Percentiles rank a stretch among this genome's conserved stretches.
phyloP scores from a whole-genome alignment of 208 protist species.

The Acanthamoeba royreba region DNA sequence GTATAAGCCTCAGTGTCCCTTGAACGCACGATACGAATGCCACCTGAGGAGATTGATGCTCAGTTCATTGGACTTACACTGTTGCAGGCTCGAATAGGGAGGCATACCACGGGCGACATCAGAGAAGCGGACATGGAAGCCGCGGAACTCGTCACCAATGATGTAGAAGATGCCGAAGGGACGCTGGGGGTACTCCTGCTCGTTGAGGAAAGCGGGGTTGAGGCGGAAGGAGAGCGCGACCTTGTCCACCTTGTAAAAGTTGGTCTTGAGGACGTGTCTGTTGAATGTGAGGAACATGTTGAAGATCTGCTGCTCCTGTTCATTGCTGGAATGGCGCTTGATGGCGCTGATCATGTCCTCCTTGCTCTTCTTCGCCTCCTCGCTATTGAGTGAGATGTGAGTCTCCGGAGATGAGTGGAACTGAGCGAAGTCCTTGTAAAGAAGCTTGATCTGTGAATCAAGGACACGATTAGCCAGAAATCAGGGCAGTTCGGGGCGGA shows the following conservation, averaged over 20 bases:
- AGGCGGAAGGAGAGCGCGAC: conserved; percentile 89
- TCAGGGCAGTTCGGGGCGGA: no score
- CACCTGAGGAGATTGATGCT: no score
- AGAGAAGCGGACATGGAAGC: conserved; percentile 89
- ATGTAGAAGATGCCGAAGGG: conserved; percentile 92
- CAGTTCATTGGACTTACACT: no score
- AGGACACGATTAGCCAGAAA: no score
- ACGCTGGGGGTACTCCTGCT: conserved; percentile 76
- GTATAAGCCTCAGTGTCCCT: conserved; percentile 83
- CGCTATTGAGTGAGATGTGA: not conserved
- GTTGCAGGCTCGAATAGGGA: no score
- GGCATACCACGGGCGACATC: conserved; percentile 11
- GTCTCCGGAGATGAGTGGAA: conserved; percentile 71
- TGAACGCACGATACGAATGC: conserved; percentile 93
- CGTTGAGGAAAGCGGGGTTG: conserved; percentile 80
- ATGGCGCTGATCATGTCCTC: conserved; percentile 80
- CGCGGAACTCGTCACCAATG: conserved; percentile 90
- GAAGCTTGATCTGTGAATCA: no score
- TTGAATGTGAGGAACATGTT: conserved; percentile 90
- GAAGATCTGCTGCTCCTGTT: conserved; percentile 85
- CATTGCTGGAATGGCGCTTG: conserved; percentile 78
- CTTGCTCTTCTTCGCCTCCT: not conserved
- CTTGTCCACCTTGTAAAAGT: conserved; percentile 93
- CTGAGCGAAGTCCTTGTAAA: conserved; percentile 89
- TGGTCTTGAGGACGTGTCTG: conserved; percentile 89